Evolutionary conservation across 371 early-diverging fungal genomes (phyloP).

Genomic region (Hamiltosporidium magnivora): DNA sequence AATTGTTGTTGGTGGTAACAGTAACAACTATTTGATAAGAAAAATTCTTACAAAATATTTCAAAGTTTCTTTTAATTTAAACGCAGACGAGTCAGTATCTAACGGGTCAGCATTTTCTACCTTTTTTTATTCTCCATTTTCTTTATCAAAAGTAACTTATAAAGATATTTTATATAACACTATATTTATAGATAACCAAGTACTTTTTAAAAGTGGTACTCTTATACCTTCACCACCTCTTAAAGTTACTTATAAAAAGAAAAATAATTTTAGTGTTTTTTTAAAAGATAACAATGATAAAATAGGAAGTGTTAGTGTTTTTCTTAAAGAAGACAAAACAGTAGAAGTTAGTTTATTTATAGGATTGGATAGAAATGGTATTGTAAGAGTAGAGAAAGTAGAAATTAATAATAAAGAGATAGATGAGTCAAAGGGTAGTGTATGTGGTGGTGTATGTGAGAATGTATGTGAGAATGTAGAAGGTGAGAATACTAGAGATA

Average conservation of each 20-base stretch:
- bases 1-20: constrained; percentile 33
- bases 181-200: background rate
- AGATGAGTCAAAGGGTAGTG: no score
- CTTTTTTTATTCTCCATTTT: constrained; percentile 4
- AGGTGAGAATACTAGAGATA: no score
- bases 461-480: no score
- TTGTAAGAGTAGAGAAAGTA: background rate
- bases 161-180: no score
- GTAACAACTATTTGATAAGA: constrained; percentile 21
- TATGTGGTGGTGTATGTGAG: no score
- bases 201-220: constrained; percentile 20
- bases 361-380: background rate
- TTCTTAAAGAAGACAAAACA: no score
- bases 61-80: constrained; percentile 1
- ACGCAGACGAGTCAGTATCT: constrained; percentile 27
- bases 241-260: constrained; percentile 22
- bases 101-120: constrained; percentile 32
- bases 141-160: background rate
- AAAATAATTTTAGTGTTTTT: constrained; percentile 17
- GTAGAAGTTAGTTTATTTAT: no score
- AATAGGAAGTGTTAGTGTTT: constrained; percentile 7
- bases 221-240: background rate
- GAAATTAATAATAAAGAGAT: background rate
- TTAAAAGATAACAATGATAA: constrained; percentile 25
- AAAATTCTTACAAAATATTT: constrained; percentile 14